Conservation (phyloP, 768 basidiomycete genomes). For the Leccinum boreale region DNA sequence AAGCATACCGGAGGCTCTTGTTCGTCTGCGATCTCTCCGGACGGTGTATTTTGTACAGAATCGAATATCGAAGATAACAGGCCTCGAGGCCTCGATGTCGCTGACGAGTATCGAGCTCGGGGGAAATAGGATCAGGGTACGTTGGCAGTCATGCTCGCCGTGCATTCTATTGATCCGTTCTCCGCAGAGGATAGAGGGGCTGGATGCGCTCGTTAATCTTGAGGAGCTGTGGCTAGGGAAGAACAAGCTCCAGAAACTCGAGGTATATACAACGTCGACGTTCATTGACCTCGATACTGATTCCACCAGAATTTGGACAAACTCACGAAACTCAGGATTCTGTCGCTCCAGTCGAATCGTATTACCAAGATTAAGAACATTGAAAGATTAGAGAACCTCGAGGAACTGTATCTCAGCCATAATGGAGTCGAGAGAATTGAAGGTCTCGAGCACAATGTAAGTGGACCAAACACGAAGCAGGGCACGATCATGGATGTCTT, state of each 20-base stretch:
- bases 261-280: slow-evolving; percentile 42
- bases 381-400: slow-evolving; percentile 66
- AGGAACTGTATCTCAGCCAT: slow-evolving; percentile 91
- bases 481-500: not conserved
- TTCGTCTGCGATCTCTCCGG: slow-evolving; percentile 55
- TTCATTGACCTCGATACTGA: not conserved
- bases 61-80: slow-evolving; percentile 77
- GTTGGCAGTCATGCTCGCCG: slow-evolving; percentile 21
- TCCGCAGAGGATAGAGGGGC: slow-evolving; percentile 79
- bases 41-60: slow-evolving; percentile 97
- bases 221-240: slow-evolving; percentile 97
- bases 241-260: slow-evolving; percentile 90
- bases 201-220: slow-evolving; percentile 75
- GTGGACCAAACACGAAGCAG: slow-evolving; percentile 18
- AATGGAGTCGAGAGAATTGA: slow-evolving; percentile 85
- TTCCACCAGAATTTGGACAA: slow-evolving; percentile 57
- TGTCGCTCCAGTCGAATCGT: slow-evolving; percentile 92
- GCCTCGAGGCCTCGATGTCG: slow-evolving; percentile 53
- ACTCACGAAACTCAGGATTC: slow-evolving; percentile 72
- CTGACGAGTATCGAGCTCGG: slow-evolving; percentile 88
- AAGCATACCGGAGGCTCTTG: slow-evolving; percentile 60
- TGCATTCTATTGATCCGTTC: not conserved
- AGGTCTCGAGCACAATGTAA: slow-evolving; percentile 81
- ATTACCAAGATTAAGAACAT: slow-evolving; percentile 85
- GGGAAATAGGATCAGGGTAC: slow-evolving; percentile 85